Evolutionary conservation across 116 monocot genomes (phyloP), one percentile per base, ranked within the genome.

Genomic region (Zostera marina): DNA sequence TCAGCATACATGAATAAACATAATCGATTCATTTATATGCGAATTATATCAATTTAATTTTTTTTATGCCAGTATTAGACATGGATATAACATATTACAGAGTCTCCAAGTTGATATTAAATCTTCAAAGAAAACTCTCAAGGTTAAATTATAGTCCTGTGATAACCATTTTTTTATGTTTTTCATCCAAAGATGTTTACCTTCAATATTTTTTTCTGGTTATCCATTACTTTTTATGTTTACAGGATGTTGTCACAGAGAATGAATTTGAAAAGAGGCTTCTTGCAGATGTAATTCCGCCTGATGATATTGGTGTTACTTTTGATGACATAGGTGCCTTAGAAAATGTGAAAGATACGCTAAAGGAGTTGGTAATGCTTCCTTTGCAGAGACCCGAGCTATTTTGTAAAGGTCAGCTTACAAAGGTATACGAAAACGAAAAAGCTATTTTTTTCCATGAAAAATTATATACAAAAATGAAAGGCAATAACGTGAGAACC

Each of bases 191-290:
- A 32, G 5, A 32, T 3, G 32, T 32, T 32, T 32, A 20, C 51
- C 16, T 10, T 5, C 13, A 54, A 54, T 54, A 13, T 25, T 5
- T 0, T 7, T 10, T 54, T 54, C 14, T 20, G 23, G 13, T 19
- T 54, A 1, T 55, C 11, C 0, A 58, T 46, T 63, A 7, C 41
- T 39, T 40, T 63, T 11, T 25, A 16, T 21, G 13, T 54, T 66
- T 77, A 4, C 61, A 99, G 98, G 91, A 99, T 79, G 86, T 99
- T 44, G 81, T 76, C 39, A 99, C 98, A 24, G 98, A 99, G 68
- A 99, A 99, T 62, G 91, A 99, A 66, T 99, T 99, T 70, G 98
- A 99, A 69, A 99, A 99, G 62, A 78, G 81, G 64, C 98, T 99
- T 73, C 76, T 99, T 22, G 65, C 69, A 55, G 98, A 99, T 73